These are phyloP conservation scores for Chlamydomonas incerta DNA, from an alignment of 139 green algal genomes.

Conservation along the genomic window DNA sequence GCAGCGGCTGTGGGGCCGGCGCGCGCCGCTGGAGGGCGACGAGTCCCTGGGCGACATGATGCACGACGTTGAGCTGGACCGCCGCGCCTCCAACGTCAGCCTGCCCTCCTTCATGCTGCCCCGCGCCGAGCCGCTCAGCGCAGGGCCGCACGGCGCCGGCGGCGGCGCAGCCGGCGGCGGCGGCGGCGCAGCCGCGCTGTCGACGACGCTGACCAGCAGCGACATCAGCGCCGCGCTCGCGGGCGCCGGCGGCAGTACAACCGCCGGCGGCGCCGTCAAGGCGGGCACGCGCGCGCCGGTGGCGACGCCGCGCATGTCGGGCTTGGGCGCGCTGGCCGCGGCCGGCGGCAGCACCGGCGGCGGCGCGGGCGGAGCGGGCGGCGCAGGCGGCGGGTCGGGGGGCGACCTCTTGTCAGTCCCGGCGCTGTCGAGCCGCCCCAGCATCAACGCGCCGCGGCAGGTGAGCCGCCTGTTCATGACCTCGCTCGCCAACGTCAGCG, in stretches of 20 bases:
- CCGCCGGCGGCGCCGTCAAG: too few relatives aligned
- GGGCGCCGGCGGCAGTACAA: too few relatives aligned
- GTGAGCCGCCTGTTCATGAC: background rate
- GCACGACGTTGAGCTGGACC: constrained; percentile 28
- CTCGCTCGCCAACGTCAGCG: background rate
- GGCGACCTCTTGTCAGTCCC: background rate
- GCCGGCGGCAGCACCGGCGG: too few relatives aligned
- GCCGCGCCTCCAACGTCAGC: background rate
- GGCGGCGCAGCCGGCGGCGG: background rate
- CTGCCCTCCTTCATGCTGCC: constrained; percentile 36
- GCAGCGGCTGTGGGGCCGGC: constrained; percentile 20
- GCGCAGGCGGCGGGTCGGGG: too few relatives aligned
- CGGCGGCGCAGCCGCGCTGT: background rate
- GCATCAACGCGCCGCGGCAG: background rate
- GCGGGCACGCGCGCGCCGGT: too few relatives aligned
- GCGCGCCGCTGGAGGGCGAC: constrained; percentile 19
- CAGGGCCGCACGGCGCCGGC: background rate
- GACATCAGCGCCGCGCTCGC: too few relatives aligned
- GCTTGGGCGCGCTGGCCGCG: too few relatives aligned
- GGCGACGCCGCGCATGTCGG: too few relatives aligned
- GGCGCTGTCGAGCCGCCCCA: background rate
- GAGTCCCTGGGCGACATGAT: constrained; percentile 3
- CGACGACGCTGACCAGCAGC: background rate
- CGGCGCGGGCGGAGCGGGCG: too few relatives aligned
- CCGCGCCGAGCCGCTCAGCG: background rate